A percentile compares a stretch with the other conserved stretches of the same genome.
phyloP scores from a whole-genome alignment of 2,329 filamentous ascomycete species.

The Neofusicoccum cordaticola region DNA sequence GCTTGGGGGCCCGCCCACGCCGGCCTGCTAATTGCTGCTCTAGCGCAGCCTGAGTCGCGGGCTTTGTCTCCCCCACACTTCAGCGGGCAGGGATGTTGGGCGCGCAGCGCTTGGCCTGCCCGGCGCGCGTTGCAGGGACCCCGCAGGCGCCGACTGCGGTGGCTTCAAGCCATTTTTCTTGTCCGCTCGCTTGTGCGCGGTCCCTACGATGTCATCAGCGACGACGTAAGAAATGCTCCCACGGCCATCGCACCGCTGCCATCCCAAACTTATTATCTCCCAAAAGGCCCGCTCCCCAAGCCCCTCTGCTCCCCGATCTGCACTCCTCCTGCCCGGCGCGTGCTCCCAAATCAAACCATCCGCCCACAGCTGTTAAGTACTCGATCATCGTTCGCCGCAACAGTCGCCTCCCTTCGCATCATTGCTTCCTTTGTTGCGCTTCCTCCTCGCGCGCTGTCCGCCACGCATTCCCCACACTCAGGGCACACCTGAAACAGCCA shows the following conservation, averaged over 20 bases:
- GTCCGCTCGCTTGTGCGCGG: slow-evolving; percentile 16
- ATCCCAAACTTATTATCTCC: slow-evolving; percentile 16
- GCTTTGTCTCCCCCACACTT: slow-evolving; percentile 16
- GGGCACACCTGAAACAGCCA: slow-evolving; percentile 37
- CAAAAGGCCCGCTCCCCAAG: slow-evolving; percentile 11
- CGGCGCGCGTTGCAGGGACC: slow-evolving; percentile 14
- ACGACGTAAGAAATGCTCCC: slow-evolving; percentile 16
- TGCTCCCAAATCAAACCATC: slow-evolving; percentile 6
- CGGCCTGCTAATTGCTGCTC: slow-evolving; percentile 11
- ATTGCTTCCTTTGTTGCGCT: slow-evolving; percentile 17
- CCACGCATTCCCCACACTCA: slow-evolving; percentile 31
- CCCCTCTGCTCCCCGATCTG: slow-evolving; percentile 18
- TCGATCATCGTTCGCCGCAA: slow-evolving; percentile 13
- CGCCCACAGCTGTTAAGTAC: slow-evolving; percentile 8
- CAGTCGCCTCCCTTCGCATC: slow-evolving; percentile 15
- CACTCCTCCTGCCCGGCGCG: slow-evolving; percentile 15
- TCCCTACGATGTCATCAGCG: slow-evolving; percentile 17
- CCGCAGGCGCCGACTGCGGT: slow-evolving; percentile 17
- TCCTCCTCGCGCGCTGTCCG: slow-evolving; percentile 9
- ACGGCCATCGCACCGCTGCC: slow-evolving; percentile 15
- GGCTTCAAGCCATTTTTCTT: slow-evolving; percentile 14
- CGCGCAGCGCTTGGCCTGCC: slow-evolving; percentile 13
- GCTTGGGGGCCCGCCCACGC: not conserved
- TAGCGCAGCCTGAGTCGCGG: slow-evolving; percentile 14
- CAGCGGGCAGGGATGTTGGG: slow-evolving; percentile 11